Evolutionary conservation across 768 basidiomycete genomes (phyloP), one percentile per base, ranked within the genome.

Genomic region (Favolaschia claudopus): DNA sequence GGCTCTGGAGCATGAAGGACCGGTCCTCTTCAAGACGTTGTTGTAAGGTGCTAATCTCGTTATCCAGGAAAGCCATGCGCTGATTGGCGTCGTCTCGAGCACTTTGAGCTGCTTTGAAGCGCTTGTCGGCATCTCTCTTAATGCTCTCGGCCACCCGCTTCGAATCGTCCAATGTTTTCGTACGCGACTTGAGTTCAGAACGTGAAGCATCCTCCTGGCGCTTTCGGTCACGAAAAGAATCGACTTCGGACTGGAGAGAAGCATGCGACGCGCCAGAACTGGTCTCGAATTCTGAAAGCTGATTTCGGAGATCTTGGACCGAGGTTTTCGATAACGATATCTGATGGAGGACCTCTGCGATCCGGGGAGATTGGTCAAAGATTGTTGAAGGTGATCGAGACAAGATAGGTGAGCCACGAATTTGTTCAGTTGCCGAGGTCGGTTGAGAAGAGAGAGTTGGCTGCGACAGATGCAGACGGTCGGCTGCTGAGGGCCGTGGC

Each of bases 51-150:
- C 74, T 74, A 44, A 92, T 89, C 69, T 89, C 86, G 59, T 83
- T 76, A 59, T 87, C 85, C 52, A 91, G 77, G 58, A 80, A 76
- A 28, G 83, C 82, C 69, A 89, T 81, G 37, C 83, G 80, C 65
- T 80, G 81, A 20, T 72, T 78, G 0, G 89, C 83, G 52, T 80
- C 87, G 67, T 92, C 88, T 31, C 89, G 85, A 59, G 82, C 77
- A 38, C 69, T 79, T 70, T 88, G 86, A 15, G 85, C 86, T n/a
- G 82, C 79, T 67, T 88, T 91, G 58, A 96, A 81, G 65, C 88
- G 88, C 79, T 92, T 95, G 75, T 99, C 96, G 5, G 90, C 93
- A 43, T 98, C 96, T 40, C 87, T 83, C 70, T 87, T 91, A 48
- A 80, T 74, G 47, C 84, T 79, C 74, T 99, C 97, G 12, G 95